Evolutionary conservation across 108 stramenopile genomes (phyloP), one percentile per base, ranked within the genome.

Genomic region (Nannochloropsis salina): DNA sequence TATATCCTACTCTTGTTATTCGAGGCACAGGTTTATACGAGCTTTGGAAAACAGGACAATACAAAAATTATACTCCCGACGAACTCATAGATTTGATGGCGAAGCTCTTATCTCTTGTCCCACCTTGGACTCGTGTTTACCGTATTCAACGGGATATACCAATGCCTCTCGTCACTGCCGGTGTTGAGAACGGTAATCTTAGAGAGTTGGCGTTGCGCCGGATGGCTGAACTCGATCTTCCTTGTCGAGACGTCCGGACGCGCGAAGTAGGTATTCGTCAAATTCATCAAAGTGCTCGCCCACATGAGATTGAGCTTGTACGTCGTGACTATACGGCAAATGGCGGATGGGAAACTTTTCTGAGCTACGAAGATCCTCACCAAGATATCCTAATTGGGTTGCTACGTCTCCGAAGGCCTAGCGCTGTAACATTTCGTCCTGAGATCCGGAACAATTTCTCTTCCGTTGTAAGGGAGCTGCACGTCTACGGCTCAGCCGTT

Each of bases 61-160:
- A 91, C 82, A 80, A 93, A 51, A 97, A 97, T 85, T 98, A 98
- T 87, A 96, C 96, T 31, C 96, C 96, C 3, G 95, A 96, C 85
- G 95, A 95, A 86, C 92, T 98, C 81, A 94, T 98, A 43, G 96
- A 98, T 86, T 89, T 98, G 85, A 93, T 95, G 21, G 95, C 96
- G 11, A 93, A 93, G 83, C 90, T 96, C 18, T 86, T 97, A 88
- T 93, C 93, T 80, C 89, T 95, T 84, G 95, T 98, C 5, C 98
- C 96, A 44, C 98, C 98, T 2, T 98, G 98, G 98, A 96, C 95
- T 6, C 93, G 98, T 42, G 90, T 98, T 84, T 96, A 98, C 90
- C 90, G 98, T 18, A 95, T 98, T 82, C 96, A 96, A 87, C 94
- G 98, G 10, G 98, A 98, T 89, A 98, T 98, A 87, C 94, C 97